A percentile compares a stretch with the other conserved stretches of the same genome.
Conservation (phyloP, 805 yeast species). For the Nakazawaea laoshanensis region DNA sequence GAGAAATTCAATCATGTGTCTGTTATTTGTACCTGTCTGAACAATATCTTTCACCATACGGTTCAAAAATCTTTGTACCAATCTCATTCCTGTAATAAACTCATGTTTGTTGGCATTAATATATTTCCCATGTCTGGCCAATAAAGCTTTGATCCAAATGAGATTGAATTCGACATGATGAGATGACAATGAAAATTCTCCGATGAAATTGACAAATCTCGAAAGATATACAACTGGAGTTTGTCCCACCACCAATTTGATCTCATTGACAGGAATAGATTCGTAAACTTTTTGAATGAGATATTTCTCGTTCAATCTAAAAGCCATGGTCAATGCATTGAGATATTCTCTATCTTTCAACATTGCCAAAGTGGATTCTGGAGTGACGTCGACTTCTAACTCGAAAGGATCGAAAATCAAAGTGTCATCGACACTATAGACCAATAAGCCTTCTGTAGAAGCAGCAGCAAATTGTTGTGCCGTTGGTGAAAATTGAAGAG, state of each 20-base stretch:
- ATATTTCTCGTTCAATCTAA: constrained; percentile 78
- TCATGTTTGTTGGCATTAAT: constrained; percentile 54
- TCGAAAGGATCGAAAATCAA: constrained; percentile 90
- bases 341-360: constrained; percentile 56
- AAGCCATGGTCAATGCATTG: constrained; percentile 83
- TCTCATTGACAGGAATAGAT: constrained; percentile 59
- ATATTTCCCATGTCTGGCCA: constrained; percentile 70
- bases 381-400: constrained; percentile 86
- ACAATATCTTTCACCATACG: constrained; percentile 72
- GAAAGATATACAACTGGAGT: constrained; percentile 73
- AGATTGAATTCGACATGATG: constrained; percentile 82
- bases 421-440: constrained; percentile 71
- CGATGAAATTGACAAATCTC: constrained; percentile 61
- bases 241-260: constrained; percentile 55
- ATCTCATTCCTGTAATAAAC: constrained; percentile 56
- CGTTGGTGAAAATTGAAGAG: constrained; percentile 81
- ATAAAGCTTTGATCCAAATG: constrained; percentile 66
- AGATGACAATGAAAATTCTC: constrained; percentile 54
- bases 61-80: constrained; percentile 67
- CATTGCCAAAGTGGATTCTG: constrained; percentile 58
- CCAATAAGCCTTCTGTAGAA: constrained; percentile 84
- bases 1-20: constrained; percentile 46
- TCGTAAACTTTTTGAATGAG: constrained; percentile 71
- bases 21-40: constrained; percentile 41
- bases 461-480: constrained; percentile 89